Evolutionary conservation across 1,284 basidiomycete species (phyloP).

Genomic region (Irpex sp.): DNA sequence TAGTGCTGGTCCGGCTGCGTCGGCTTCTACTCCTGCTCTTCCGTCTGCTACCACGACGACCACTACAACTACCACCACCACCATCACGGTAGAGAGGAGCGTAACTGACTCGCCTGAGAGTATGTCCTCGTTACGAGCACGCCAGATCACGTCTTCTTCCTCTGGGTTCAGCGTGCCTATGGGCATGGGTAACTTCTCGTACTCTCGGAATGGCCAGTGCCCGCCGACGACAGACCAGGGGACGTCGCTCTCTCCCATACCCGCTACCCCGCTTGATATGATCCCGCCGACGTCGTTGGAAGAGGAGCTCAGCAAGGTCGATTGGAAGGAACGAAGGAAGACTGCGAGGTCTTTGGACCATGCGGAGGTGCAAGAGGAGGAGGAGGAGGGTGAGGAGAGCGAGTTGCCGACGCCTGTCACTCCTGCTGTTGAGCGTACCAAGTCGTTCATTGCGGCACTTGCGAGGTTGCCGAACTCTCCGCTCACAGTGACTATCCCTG

Average conservation of each 20-base stretch:
- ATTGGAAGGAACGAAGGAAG: background rate
- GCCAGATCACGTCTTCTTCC: slow-evolving; percentile 3
- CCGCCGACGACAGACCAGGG: background rate
- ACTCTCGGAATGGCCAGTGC: background rate
- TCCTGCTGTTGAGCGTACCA: background rate
- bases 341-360: no score
- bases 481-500: background rate
- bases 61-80: background rate
- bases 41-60: background rate
- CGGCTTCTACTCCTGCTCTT: background rate
- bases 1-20: background rate
- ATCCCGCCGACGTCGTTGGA: background rate
- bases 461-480: background rate
- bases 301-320: background rate
- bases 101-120: slow-evolving; percentile 2
- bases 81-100: background rate
- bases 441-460: slow-evolving; percentile 1
- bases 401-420: slow-evolving; percentile 2
- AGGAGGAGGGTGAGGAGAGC: background rate
- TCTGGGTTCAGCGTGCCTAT: background rate
- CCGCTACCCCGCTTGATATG: background rate
- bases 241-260: slow-evolving; percentile 2
- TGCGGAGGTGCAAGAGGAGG: background rate
- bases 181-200: background rate
- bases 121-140: slow-evolving; percentile 1